phyloP scores from a whole-genome alignment of 441 rosid genomes.

The Viola pubescens region DNA sequence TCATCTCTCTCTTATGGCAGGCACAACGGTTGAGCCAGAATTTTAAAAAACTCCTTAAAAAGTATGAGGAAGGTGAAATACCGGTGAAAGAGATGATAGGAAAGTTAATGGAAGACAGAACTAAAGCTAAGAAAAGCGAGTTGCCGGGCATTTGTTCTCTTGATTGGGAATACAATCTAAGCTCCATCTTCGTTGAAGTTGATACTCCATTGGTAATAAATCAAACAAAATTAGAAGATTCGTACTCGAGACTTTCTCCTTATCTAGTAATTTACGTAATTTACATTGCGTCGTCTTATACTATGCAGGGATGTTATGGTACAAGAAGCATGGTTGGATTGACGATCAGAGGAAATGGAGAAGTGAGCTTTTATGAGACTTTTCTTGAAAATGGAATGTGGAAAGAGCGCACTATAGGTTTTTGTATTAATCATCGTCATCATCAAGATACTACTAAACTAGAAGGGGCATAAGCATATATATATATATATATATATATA shows the following conservation, averaged over 20 bases:
- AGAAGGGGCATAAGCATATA: too few relatives aligned
- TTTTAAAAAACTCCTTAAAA: slow-evolving; percentile 34
- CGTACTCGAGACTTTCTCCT: not conserved
- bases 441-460: too few relatives aligned
- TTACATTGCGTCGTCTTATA: not conserved
- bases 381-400: slow-evolving; percentile 45
- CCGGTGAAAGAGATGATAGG: slow-evolving; percentile 40
- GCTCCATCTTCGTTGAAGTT: slow-evolving; percentile 54
- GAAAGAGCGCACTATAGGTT: slow-evolving; percentile 4
- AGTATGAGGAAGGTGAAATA: slow-evolving; percentile 33
- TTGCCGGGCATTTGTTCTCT: slow-evolving; percentile 50
- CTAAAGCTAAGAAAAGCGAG: slow-evolving; percentile 44
- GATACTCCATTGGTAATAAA: slow-evolving; percentile 49
- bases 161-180: slow-evolving; percentile 49
- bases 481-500: too few relatives aligned
- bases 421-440: too few relatives aligned
- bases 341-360: slow-evolving; percentile 33
- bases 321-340: slow-evolving; percentile 50
- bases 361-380: slow-evolving; percentile 45
- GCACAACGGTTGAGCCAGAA: slow-evolving; percentile 34
- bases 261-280: not conserved
- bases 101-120: slow-evolving; percentile 45
- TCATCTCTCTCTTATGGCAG: slow-evolving; percentile 15
- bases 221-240: not conserved
- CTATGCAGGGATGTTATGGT: slow-evolving; percentile 42